Evolutionary conservation across 164 flowering plant species (phyloP).

Genomic region (Magnolia changhungtana): DNA sequence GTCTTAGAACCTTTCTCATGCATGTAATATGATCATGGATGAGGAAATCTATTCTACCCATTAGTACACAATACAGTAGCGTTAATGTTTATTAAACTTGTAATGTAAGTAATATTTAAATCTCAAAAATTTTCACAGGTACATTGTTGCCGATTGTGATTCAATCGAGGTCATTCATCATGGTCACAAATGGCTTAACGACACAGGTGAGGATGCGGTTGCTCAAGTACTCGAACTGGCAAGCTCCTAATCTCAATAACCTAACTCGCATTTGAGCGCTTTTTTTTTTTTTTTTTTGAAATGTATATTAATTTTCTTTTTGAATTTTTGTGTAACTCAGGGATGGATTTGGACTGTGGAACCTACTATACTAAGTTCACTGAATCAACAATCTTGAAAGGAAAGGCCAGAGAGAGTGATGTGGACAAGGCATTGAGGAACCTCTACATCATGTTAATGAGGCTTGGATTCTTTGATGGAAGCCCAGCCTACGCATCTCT

Average conservation of each 20-base stretch:
- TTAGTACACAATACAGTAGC: no score
- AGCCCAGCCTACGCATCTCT: conserved; percentile 23
- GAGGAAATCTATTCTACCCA: no score
- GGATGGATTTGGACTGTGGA: conserved; percentile 56
- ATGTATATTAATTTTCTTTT: background rate
- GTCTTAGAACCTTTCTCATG: no score
- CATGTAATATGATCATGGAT: no score
- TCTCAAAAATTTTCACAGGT: background rate
- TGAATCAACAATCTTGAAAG: conserved; percentile 22
- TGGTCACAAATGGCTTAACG: background rate
- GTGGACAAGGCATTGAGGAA: conserved; percentile 35
- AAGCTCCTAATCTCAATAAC: background rate
- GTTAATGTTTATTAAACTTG: no score
- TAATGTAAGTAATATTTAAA: no score
- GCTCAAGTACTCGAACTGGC: conserved; percentile 2
- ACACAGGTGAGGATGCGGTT: background rate
- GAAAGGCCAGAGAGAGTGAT: conserved; percentile 19
- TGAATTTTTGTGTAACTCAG: conserved; percentile 14
- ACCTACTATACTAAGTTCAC: conserved; percentile 20
- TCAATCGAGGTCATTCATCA: conserved; percentile 2
- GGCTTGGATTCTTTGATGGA: conserved; percentile 49
- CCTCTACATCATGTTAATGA: conserved; percentile 34
- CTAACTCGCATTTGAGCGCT: no score
- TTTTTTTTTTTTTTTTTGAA: no score
- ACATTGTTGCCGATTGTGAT: conserved; percentile 12